A percentile compares a stretch with the other conserved stretches of the same genome.
Evolutionary conservation across 352 stramenopile genomes (phyloP).

Genomic region (Blastocystis sp.): DNA sequence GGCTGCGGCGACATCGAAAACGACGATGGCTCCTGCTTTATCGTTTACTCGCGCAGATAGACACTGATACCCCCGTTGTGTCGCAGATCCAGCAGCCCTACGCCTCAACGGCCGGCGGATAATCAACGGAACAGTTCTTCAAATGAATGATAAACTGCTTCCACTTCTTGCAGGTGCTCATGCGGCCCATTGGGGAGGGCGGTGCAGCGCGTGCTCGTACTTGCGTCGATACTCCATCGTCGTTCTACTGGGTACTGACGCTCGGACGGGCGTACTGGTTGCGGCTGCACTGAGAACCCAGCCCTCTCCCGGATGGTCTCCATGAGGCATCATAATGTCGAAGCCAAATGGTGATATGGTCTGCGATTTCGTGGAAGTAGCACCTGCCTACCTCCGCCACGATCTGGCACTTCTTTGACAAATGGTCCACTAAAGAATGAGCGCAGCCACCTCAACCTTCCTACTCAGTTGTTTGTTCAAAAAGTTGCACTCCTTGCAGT

Average conservation of each 20-base stretch:
- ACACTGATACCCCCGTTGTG: conserved; percentile 13
- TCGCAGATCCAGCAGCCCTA: conserved; percentile 50
- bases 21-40: background rate
- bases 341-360: conserved; percentile 34
- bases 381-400: background rate
- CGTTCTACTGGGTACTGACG: background rate
- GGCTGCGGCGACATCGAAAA: background rate
- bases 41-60: background rate
- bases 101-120: background rate
- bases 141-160: conserved; percentile 23
- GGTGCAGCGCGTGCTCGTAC: background rate
- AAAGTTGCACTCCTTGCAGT: conserved; percentile 8
- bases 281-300: conserved; percentile 16
- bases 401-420: conserved; percentile 15
- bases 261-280: background rate
- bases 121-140: conserved; percentile 14
- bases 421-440: conserved; percentile 9
- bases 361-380: conserved; percentile 43
- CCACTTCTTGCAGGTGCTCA: conserved; percentile 20
- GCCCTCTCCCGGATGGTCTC: background rate
- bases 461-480: background rate
- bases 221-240: background rate
- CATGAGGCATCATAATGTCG: conserved; percentile 5
- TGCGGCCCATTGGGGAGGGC: background rate
- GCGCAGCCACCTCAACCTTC: background rate